Percentiles rank a stretch among this genome's conserved stretches.
Conservation (phyloP, 2,329 filamentous ascomycete species). For the Aspergillus cejpii region DNA sequence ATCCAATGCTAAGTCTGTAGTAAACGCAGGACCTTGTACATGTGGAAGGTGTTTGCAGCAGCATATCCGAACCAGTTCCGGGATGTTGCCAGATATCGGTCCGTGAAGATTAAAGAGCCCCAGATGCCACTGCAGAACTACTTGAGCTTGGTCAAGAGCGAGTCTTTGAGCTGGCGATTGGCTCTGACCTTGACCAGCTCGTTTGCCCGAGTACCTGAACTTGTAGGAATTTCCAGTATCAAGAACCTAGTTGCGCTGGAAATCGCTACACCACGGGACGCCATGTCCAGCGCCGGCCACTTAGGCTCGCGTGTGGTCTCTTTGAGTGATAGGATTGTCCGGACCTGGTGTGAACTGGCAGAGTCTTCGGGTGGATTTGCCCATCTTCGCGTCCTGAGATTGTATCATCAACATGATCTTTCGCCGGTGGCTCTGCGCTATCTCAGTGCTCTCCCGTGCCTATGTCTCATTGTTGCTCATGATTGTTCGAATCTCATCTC, state of each 20-base stretch:
- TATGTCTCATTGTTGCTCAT: conserved; percentile 32
- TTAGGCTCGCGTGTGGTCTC: conserved; percentile 13
- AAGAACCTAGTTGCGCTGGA: conserved; percentile 39
- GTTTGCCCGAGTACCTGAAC: conserved; percentile 28
- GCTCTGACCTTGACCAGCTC: conserved; percentile 32
- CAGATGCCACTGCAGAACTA: conserved; percentile 32
- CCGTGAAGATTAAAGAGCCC: conserved; percentile 26
- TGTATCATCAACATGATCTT: conserved; percentile 30
- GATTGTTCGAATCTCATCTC: conserved; percentile 27
- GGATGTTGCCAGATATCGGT: conserved; percentile 23
- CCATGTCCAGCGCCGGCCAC: conserved; percentile 5
- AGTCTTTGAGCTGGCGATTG: conserved; percentile 29
- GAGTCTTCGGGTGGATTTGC: conserved; percentile 28
- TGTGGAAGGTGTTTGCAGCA: conserved; percentile 41
- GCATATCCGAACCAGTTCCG: conserved; percentile 35
- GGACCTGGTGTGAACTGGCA: conserved; percentile 38
- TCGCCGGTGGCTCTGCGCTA: conserved; percentile 30
- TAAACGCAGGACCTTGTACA: conserved; percentile 34
- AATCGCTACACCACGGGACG: conserved; percentile 21
- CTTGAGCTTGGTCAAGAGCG: conserved; percentile 29
- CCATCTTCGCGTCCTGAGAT: conserved; percentile 34
- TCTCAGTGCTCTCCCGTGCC: conserved; percentile 30
- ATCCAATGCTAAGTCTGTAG: conserved; percentile 14
- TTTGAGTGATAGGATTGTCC: conserved; percentile 37
- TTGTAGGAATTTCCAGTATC: conserved; percentile 35